A percentile compares a stretch with the other conserved stretches of the same genome.
Conservation (phyloP, 2,329 filamentous ascomycete genomes). For the Epichloe aotearoae region DNA sequence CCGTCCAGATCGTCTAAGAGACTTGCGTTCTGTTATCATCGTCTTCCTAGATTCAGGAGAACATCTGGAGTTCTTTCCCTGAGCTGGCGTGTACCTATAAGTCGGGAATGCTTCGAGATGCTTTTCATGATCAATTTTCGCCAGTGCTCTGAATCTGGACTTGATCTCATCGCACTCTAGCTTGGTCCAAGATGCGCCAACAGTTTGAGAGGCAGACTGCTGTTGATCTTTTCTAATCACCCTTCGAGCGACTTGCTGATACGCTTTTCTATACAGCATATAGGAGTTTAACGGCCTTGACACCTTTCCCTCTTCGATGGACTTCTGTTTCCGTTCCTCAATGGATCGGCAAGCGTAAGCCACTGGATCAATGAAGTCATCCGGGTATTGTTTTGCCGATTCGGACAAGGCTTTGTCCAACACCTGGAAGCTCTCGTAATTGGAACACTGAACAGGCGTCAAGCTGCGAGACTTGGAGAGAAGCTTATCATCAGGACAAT, state of each 20-base stretch:
- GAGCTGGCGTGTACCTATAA: slow-evolving; percentile 90
- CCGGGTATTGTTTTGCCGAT: not conserved
- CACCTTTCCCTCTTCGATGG: slow-evolving; percentile 31
- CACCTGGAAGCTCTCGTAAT: not conserved
- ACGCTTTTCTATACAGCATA: slow-evolving; percentile 92
- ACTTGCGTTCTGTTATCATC: slow-evolving; percentile 18
- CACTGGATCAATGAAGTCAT: slow-evolving; percentile 1
- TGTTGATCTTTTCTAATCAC: slow-evolving; percentile 81
- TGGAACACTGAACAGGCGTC: not conserved
- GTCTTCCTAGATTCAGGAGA: slow-evolving; percentile 3
- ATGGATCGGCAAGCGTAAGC: slow-evolving; percentile 3
- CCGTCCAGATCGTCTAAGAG: slow-evolving; percentile 26
- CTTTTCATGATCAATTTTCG: slow-evolving; percentile 69
- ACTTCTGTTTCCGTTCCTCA: slow-evolving; percentile 5
- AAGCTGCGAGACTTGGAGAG: not conserved
- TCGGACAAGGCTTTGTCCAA: slow-evolving; percentile 6
- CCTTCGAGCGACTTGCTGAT: slow-evolving; percentile 71
- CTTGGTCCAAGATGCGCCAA: slow-evolving; percentile 67
- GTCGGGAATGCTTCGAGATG: slow-evolving; percentile 75
- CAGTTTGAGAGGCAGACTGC: slow-evolving; percentile 80
- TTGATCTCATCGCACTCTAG: slow-evolving; percentile 62
- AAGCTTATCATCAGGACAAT: not conserved
- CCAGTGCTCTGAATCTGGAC: slow-evolving; percentile 64
- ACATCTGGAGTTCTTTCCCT: slow-evolving; percentile 30
- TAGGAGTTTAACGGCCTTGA: slow-evolving; percentile 91